Evolutionary conservation across 495 filamentous ascomycete species (phyloP).

Genomic region (Lichina pygmaea): DNA sequence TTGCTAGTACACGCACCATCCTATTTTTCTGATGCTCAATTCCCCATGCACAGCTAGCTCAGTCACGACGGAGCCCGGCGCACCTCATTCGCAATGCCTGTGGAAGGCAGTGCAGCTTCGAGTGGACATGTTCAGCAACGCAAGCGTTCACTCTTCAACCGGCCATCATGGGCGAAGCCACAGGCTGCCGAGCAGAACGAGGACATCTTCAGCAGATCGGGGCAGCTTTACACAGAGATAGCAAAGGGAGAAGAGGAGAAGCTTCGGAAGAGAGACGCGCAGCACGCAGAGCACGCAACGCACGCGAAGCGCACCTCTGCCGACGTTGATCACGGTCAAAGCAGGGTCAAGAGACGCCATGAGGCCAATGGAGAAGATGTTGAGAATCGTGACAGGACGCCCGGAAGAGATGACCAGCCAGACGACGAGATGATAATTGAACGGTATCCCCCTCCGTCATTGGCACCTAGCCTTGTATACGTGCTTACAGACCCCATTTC

Average conservation of each 20-base stretch:
- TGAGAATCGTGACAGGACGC: background rate
- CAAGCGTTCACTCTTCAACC: conserved; percentile 41
- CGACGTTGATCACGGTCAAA: background rate
- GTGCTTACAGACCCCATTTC: no score
- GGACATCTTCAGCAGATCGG: conserved; percentile 40
- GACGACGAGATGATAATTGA: background rate
- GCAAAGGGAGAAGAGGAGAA: conserved; percentile 25
- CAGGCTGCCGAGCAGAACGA: conserved; percentile 17
- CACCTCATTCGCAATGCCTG: no score
- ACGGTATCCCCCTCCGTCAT: background rate
- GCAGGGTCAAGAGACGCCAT: conserved; percentile 8
- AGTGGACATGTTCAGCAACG: background rate
- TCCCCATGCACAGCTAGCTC: background rate
- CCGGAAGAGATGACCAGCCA: background rate
- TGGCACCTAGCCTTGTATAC: no score
- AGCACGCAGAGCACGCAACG: conserved; percentile 8
- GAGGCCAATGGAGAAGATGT: conserved; percentile 1
- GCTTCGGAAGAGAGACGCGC: conserved; percentile 7
- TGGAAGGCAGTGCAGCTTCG: no score
- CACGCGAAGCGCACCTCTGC: conserved; percentile 1
- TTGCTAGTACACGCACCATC: no score
- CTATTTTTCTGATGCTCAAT: no score
- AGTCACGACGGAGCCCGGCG: background rate
- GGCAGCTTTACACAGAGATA: conserved; percentile 31
- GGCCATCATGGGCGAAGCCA: conserved; percentile 26